These are phyloP conservation scores for Heterobasidion occidentale DNA, from an alignment of 1,284 basidiomycete species.

Conservation along the genomic window DNA sequence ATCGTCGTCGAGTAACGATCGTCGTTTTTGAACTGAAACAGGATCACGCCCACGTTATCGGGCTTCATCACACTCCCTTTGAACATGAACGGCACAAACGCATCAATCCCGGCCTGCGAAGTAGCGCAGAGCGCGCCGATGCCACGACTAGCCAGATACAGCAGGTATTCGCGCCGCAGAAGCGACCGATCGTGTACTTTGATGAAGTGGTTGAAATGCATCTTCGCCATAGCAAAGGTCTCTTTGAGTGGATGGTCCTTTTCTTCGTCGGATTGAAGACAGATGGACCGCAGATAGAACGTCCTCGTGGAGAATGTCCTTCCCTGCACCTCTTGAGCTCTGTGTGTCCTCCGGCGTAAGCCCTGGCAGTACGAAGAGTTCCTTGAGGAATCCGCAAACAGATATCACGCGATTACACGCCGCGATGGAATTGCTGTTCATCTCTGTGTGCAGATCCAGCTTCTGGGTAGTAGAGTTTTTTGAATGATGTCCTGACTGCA, in stretches of 20 bases:
- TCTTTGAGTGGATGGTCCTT: conserved; percentile 1
- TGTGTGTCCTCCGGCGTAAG: too few relatives aligned
- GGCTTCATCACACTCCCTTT: conserved; percentile 1
- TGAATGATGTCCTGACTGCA: not conserved
- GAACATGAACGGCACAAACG: conserved; percentile 17
- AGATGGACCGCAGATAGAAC: not conserved
- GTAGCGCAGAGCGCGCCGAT: conserved; percentile 18
- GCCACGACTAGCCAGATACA: conserved; percentile 15
- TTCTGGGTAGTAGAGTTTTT: too few relatives aligned
- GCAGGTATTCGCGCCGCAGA: conserved; percentile 14
- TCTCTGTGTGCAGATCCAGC: too few relatives aligned
- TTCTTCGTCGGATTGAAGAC: not conserved
- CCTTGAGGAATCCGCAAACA: too few relatives aligned
- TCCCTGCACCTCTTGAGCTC: too few relatives aligned
- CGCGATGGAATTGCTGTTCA: too few relatives aligned
- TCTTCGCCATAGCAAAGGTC: conserved; percentile 11
- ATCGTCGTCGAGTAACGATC: not conserved
- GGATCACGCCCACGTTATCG: conserved; percentile 13
- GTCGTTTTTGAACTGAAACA: conserved; percentile 21
- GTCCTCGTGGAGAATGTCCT: not conserved
- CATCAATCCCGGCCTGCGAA: conserved; percentile 15
- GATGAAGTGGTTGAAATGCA: conserved; percentile 25
- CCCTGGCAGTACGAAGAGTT: too few relatives aligned
- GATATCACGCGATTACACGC: too few relatives aligned
- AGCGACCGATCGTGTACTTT: conserved; percentile 14